Evolutionary conservation across 495 filamentous ascomycete genomes (phyloP).

Genomic region (Talaromyces ruber): DNA sequence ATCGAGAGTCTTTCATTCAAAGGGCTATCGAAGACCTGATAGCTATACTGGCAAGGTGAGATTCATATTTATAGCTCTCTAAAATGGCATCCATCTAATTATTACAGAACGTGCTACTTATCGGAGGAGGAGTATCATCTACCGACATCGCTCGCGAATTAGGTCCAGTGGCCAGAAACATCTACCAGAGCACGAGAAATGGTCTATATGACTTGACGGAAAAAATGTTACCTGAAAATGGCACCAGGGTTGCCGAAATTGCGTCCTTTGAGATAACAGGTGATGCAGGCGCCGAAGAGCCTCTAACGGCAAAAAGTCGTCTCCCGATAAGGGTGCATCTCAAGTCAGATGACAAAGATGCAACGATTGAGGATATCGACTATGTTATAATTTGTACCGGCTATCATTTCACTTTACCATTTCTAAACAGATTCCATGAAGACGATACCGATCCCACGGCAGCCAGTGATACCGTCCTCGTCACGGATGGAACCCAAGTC

Average conservation of each 20-base stretch:
- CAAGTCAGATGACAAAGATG: slow-evolving; percentile 21
- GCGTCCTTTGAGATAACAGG: slow-evolving; percentile 16
- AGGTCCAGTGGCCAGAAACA: slow-evolving; percentile 32
- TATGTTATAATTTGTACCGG: slow-evolving; percentile 54
- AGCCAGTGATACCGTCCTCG: slow-evolving; percentile 41
- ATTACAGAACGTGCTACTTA: slow-evolving; percentile 44
- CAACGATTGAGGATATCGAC: slow-evolving; percentile 42
- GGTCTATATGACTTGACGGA: slow-evolving; percentile 48
- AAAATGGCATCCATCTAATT: background rate
- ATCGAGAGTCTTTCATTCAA: slow-evolving; percentile 46
- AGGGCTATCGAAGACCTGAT: slow-evolving; percentile 47
- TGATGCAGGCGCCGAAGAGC: slow-evolving; percentile 13
- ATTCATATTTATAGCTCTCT: too few relatives aligned
- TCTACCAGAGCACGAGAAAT: slow-evolving; percentile 52
- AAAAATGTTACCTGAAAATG: slow-evolving; percentile 36
- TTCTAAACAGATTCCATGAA: slow-evolving; percentile 40
- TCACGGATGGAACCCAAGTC: slow-evolving; percentile 56
- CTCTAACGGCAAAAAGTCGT: slow-evolving; percentile 23
- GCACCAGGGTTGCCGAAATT: slow-evolving; percentile 43
- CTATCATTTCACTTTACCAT: slow-evolving; percentile 54
- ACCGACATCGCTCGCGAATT: slow-evolving; percentile 53
- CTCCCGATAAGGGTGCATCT: slow-evolving; percentile 26
- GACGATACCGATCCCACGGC: slow-evolving; percentile 17
- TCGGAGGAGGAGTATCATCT: slow-evolving; percentile 54
- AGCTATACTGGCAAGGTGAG: slow-evolving; percentile 33